Percentiles rank a stretch among this genome's conserved stretches.
phyloP scores from a whole-genome alignment of 108 stramenopile species.

The Licmophora abbreviata region DNA sequence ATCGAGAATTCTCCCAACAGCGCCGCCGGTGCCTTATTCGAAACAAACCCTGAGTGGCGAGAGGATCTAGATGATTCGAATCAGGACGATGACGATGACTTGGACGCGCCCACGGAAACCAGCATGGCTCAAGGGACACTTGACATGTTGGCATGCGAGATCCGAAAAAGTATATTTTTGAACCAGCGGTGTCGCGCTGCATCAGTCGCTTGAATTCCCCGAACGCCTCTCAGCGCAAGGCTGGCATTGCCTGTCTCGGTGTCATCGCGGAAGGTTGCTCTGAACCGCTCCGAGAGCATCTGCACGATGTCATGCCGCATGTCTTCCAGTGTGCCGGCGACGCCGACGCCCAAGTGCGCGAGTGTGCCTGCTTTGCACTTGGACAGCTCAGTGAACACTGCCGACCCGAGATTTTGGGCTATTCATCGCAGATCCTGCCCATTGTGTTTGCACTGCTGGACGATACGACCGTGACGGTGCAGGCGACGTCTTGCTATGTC shows the following conservation, averaged over 20 bases:
- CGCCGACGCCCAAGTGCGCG: conserved; percentile 80
- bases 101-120: conserved; percentile 82
- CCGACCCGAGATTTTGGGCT: conserved; percentile 93
- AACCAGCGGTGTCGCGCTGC: conserved; percentile 79
- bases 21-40: conserved; percentile 92
- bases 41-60: conserved; percentile 82
- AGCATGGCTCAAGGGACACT: conserved; percentile 92
- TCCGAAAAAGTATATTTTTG: conserved; percentile 94
- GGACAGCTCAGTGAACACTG: conserved; percentile 97
- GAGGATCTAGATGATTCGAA: conserved; percentile 60
- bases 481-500: conserved; percentile 94
- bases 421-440: conserved; percentile 85
- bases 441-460: conserved; percentile 90
- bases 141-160: conserved; percentile 92
- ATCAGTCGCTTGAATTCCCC: conserved; percentile 67
- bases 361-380: conserved; percentile 95
- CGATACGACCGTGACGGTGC: conserved; percentile 80
- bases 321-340: conserved; percentile 81
- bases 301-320: conserved; percentile 72
- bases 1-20: conserved; percentile 84
- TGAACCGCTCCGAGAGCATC: conserved; percentile 74
- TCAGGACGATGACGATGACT: conserved; percentile 60
- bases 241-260: conserved; percentile 92
- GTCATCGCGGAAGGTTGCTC: conserved; percentile 93
- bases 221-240: conserved; percentile 82